Evolutionary conservation across 139 green algal genomes (phyloP), one percentile per base, ranked within the genome.

Genomic region (Chlorella sp.): DNA sequence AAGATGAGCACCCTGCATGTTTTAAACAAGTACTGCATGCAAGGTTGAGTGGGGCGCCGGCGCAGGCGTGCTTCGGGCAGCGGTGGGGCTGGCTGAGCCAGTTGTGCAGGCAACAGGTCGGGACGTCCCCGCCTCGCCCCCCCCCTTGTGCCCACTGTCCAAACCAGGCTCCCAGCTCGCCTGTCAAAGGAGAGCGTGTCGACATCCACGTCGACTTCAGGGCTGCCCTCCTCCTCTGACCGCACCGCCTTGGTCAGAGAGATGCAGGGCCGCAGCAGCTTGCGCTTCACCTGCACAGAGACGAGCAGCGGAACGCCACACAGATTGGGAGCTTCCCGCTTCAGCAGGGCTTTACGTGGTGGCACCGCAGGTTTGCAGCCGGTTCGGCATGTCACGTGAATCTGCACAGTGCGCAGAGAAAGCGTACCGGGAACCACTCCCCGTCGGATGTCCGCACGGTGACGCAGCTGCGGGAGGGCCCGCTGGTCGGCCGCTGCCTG

Each of bases 121-220:
- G n/a, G n/a, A n/a, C n/a, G n/a, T n/a, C n/a, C n/a, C n/a, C n/a
- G n/a, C n/a, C n/a, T n/a, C n/a, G 5, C 4, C n/a, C n/a, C 65
- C 34, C 7, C 6, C n/a, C 34, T 36, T 73, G 65, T 19, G 24
- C n/a, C 11, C 16, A 16, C 65, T 41, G 38, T 17, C 68, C 64
- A 70, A 38, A 38, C n/a, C n/a, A n/a, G n/a, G n/a, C n/a, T n/a
- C n/a, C 19, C 20, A 41, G n/a, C 73, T 81, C 43, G 65, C 28
- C 92, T 84, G 90, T 96, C 93, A 84, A 96, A 95, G 0, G 88
- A 92, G 56, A 92, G 86, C 19, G 85, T 91, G 85, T 94, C 92
- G 0, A 96, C 86, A 43, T 92, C 87, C 1, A 95, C 87, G 2
- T 34, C n/a, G 38, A 89, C 77, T 34, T 58, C 46, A 75, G 67